Conservation (phyloP, 179 eudicot species). For the Camellia oleifera region DNA sequence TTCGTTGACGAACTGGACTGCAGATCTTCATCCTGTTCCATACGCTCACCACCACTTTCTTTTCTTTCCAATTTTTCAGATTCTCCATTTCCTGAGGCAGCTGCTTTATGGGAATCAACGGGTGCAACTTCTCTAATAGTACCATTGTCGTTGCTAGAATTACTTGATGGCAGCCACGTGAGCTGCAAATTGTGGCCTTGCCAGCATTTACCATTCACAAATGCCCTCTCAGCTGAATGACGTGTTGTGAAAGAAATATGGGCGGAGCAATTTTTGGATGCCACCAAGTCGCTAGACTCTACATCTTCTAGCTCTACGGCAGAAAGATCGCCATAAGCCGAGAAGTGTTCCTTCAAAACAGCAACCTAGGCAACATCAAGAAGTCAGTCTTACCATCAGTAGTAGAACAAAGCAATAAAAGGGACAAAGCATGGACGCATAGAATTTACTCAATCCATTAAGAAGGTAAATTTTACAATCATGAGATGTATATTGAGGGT, state of each 20-base stretch:
- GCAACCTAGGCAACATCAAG: conserved; percentile 45
- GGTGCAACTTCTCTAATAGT: conserved; percentile 12
- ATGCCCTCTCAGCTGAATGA: conserved; percentile 83
- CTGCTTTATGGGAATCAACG: conserved; percentile 24
- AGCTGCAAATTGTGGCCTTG: conserved; percentile 65
- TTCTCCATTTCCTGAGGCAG: conserved; percentile 27
- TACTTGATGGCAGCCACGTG: conserved; percentile 51
- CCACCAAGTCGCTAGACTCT: conserved; percentile 34
- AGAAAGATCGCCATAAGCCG: conserved; percentile 56
- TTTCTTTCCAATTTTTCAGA: conserved; percentile 31
- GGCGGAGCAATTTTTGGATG: conserved; percentile 47
- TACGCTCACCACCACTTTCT: conserved; percentile 27
- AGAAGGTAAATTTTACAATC: conserved; percentile 8
- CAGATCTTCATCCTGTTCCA: conserved; percentile 37
- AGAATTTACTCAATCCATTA: not conserved
- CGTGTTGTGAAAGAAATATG: conserved; percentile 66
- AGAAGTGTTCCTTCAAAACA: conserved; percentile 79
- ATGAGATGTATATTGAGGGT: conserved; percentile 4
- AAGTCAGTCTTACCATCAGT: not conserved
- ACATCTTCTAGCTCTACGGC: conserved; percentile 59
- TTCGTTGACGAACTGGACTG: conserved; percentile 28
- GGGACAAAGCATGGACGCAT: not conserved
- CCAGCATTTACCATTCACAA: conserved; percentile 66
- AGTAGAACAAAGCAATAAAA: not conserved
- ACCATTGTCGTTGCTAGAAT: conserved; percentile 35